Conservation (phyloP, 495 filamentous ascomycete genomes). For the Penicillium goetzii region DNA sequence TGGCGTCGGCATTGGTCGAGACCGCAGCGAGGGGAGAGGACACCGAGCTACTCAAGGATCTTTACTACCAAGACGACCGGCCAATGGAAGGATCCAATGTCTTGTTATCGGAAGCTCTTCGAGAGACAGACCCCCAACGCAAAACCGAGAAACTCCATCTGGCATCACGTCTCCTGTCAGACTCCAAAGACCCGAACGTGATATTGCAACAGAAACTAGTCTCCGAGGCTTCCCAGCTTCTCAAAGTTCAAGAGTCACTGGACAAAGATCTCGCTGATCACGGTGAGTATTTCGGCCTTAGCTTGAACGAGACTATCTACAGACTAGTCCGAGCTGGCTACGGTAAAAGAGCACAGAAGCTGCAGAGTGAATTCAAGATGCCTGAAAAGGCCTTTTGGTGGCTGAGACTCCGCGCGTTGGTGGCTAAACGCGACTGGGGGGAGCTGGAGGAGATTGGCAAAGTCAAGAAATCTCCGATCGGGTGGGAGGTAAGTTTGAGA, state of each 20-base stretch:
- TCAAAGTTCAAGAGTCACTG: conserved; percentile 82
- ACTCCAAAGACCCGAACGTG: conserved; percentile 73
- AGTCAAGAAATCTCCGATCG: conserved; percentile 81
- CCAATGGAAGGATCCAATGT: conserved; percentile 87
- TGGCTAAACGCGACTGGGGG: conserved; percentile 85
- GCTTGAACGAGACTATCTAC: conserved; percentile 88
- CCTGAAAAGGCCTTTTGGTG: conserved; percentile 89
- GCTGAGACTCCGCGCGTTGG: conserved; percentile 85
- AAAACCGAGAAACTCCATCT: conserved; percentile 83
- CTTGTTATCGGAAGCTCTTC: conserved; percentile 78
- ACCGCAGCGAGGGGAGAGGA: conserved; percentile 77
- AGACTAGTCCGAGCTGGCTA: conserved; percentile 76
- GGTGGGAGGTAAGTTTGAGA: conserved; percentile 76
- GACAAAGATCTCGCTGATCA: conserved; percentile 74
- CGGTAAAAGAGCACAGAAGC: conserved; percentile 76
- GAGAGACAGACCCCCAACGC: conserved; percentile 62
- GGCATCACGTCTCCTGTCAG: conserved; percentile 77
- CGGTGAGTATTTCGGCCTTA: conserved; percentile 75
- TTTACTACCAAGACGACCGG: conserved; percentile 97
- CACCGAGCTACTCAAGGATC: conserved; percentile 83
- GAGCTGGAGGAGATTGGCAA: conserved; percentile 84
- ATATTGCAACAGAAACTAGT: conserved; percentile 73
- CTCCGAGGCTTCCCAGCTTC: conserved; percentile 73
- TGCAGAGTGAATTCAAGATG: conserved; percentile 90
- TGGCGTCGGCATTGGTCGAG: conserved; percentile 88